These are phyloP conservation scores for Tetracentron sinense DNA, from an alignment of 164 flowering plant species.

Conservation along the genomic window DNA sequence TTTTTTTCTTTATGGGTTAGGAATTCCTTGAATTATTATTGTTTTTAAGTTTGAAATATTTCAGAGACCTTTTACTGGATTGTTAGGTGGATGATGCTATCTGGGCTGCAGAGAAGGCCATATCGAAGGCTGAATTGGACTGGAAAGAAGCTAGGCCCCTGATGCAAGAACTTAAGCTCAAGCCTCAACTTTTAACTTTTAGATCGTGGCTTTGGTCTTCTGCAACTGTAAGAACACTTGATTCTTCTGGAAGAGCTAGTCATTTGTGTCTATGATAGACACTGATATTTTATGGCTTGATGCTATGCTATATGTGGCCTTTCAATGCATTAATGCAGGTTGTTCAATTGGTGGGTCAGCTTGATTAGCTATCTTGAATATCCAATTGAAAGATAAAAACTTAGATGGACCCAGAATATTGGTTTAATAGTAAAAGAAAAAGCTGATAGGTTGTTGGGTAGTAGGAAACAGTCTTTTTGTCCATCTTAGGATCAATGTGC, in stretches of 20 bases:
- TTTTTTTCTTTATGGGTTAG: slow-evolving; percentile 16
- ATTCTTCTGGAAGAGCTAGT: not conserved
- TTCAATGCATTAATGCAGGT: not conserved
- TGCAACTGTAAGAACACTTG: slow-evolving; percentile 60
- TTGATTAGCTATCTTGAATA: too few species aligned
- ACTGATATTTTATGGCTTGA: not conserved
- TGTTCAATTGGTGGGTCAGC: not conserved
- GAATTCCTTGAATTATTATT: not conserved
- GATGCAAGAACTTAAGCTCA: slow-evolving; percentile 56
- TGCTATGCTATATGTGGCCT: not conserved
- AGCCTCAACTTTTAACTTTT: slow-evolving; percentile 46
- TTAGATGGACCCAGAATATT: too few species aligned
- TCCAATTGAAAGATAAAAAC: too few species aligned
- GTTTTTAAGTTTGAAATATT: not conserved
- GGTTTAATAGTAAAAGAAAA: not conserved
- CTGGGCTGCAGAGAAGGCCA: slow-evolving; percentile 74
- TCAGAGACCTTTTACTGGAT: not conserved
- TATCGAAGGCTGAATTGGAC: slow-evolving; percentile 46
- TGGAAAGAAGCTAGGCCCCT: slow-evolving; percentile 64
- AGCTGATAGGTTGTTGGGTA: too few species aligned
- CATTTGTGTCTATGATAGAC: not conserved
- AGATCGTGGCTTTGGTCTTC: slow-evolving; percentile 95
- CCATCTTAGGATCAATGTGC: not conserved
- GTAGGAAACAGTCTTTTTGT: too few species aligned
- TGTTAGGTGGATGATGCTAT: slow-evolving; percentile 79